Base-by-base conservation (phyloP, 164 flowering plant species). In the Macadamia tetraphylla region DNA sequence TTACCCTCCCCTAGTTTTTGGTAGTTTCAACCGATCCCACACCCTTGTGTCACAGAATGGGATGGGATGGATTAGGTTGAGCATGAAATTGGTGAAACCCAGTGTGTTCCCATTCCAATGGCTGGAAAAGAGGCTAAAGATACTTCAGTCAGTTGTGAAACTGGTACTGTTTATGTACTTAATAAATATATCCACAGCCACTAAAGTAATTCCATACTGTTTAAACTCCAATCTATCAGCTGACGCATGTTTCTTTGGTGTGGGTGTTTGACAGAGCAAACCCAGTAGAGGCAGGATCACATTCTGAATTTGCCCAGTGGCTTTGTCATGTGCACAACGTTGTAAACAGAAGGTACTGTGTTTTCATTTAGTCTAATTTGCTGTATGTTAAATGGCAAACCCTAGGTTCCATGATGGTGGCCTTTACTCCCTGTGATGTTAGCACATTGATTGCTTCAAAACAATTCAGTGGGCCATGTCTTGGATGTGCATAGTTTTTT, bases 271-370 rank as follows among this genome's bases (percentile, higher is more conserved):
- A 44, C 86, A 92, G 97, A 67, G 83, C 83, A 74, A 94, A 87
- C 79, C 98, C 98, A 66, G 92, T 90, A 31, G 82, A 87, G 63
- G 91, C 83, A 70, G 89, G 88, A 69, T 90, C 97, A 49, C 98
- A 92, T 48, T 72, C 85, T n/a, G 95, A 92, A 68, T 86, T 94
- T 66, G 87, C 98, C 1, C 95, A 83, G 53, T 92, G 98, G 97
- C 77, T 92, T 9, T 94, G 98, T 71, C 92, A 85, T 63, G 95
- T 82, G 58, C 98, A 94, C 79, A 92, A 94, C 79, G 85, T 90
- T 63, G 97, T 94, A 57, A 94, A 94, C 62, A 82, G 97, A 82
- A 90, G 98, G 98, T 92, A 73, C 52, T 6, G 30, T 48, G 12
- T 48, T 12, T 15, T 8, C 60, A 30, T n/a, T 29, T 63, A 31